Base-by-base conservation (phyloP, 352 stramenopile species). In the Globisporangium uncinulatum region DNA sequence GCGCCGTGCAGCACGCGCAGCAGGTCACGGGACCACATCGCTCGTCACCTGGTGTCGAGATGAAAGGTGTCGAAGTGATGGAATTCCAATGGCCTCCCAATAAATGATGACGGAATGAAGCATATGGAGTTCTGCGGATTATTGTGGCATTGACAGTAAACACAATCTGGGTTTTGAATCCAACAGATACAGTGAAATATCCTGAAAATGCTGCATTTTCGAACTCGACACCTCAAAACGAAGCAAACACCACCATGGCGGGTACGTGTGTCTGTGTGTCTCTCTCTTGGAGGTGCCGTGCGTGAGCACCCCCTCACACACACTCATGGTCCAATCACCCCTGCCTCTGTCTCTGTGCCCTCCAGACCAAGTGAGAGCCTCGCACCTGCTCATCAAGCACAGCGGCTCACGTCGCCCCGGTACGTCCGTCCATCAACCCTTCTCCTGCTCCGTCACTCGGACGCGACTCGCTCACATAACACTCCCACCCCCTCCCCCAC, bases 351-450 rank as follows among this genome's bases (percentile, higher is more conserved):
- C 21, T 20, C 34, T 13, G 24, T 13, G 24, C 24, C 4, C 20
- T 29, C 11, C 56, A 85, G 80, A 87, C 9, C 80, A 92, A 87
- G 80, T 94, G 20, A 71, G 73, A 55, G 86, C 84, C 34, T 88
- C 80, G 61, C 95, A 98, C 70, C 72, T 98, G 66, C 87, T 98
- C 10, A 95, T 98, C 67, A 98, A 98, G 80, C 93, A 98, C 79
- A 90, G 83, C 43, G 88, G 87, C 48, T 97, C 89, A 55, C 83
- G 92, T 54, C 80, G 80, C 44, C 78, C 78, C 4, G 77, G 82
- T 92, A 78, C 51, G 32, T 54, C 4, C 34, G 17, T 10, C 31
- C n/a, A 6, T 32, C 49, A 32, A 11, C 13, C 15, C 5, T 20
- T 29, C n/a, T n/a, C 8, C 17, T 17, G 6, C 46, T 51, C n/a